Evolutionary conservation across 2,329 filamentous ascomycete genomes (phyloP).

Genomic region (Capronia epimyces): DNA sequence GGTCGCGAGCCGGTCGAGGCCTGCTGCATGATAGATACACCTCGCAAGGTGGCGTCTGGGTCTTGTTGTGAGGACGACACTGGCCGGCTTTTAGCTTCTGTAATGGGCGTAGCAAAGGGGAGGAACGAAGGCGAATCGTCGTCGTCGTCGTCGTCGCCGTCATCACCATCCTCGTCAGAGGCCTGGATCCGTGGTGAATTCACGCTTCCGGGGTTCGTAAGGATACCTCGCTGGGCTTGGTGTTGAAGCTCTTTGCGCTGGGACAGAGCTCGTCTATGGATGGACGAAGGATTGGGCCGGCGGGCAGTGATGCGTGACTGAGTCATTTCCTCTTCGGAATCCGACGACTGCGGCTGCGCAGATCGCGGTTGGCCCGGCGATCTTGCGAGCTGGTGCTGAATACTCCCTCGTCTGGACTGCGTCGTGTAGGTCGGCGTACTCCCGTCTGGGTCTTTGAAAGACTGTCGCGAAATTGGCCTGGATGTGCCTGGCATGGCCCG

Average conservation of each 20-base stretch:
- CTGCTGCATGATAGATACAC: slow-evolving; percentile 29
- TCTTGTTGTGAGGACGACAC: slow-evolving; percentile 32
- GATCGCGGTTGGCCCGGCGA: slow-evolving; percentile 22
- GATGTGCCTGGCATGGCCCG: slow-evolving; percentile 16
- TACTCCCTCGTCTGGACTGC: slow-evolving; percentile 27
- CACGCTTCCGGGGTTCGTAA: slow-evolving; percentile 8
- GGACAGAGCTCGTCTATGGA: slow-evolving; percentile 21
- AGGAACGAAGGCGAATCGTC: slow-evolving; percentile 46
- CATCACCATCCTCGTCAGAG: slow-evolving; percentile 26
- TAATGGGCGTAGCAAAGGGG: slow-evolving; percentile 33
- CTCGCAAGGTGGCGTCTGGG: slow-evolving; percentile 40
- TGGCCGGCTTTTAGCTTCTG: slow-evolving; percentile 16
- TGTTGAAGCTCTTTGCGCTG: slow-evolving; percentile 14
- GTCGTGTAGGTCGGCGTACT: neutral
- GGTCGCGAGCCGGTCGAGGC: slow-evolving; percentile 27
- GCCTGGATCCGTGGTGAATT: slow-evolving; percentile 32
- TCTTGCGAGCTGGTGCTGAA: slow-evolving; percentile 24
- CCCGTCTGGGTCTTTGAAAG: slow-evolving; percentile 23
- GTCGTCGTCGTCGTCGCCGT: slow-evolving; percentile 33
- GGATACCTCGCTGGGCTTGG: slow-evolving; percentile 12
- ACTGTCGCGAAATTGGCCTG: slow-evolving; percentile 24
- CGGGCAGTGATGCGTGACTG: slow-evolving; percentile 25
- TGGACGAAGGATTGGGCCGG: slow-evolving; percentile 23
- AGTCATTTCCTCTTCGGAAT: slow-evolving; percentile 27
- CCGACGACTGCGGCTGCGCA: slow-evolving; percentile 21